Evolutionary conservation across 2,329 filamentous ascomycete species (phyloP).

Genomic region (Tolypocladium inflatum): DNA sequence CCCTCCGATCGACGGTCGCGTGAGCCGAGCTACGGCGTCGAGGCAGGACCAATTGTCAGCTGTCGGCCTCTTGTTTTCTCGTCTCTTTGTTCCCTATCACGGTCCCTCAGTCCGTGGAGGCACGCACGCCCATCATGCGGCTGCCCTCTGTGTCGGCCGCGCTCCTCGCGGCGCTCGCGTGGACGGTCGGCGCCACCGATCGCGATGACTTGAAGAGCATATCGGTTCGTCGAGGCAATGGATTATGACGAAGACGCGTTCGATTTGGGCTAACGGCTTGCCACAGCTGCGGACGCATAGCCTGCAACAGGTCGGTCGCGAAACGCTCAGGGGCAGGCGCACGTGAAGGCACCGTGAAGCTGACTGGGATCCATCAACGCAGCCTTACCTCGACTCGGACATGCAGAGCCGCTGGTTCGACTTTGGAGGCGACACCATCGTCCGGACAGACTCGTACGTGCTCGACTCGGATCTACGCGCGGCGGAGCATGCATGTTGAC

Average conservation of each 20-base stretch:
- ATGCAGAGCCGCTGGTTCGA: constrained; percentile 99
- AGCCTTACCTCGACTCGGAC: constrained; percentile 96
- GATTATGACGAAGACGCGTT: not conserved
- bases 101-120: not conserved
- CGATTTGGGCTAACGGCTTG: constrained; percentile 1
- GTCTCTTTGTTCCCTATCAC: not conserved
- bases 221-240: constrained; percentile 26
- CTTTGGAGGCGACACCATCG: constrained; percentile 90
- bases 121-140: constrained; percentile 30
- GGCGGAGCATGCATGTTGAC: not conserved
- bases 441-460: constrained; percentile 59
- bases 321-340: not conserved
- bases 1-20: not conserved
- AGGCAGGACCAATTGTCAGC: not conserved
- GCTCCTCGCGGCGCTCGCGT: constrained; percentile 40
- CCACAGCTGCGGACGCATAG: constrained; percentile 77
- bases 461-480: not conserved
- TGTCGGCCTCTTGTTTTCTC: not conserved
- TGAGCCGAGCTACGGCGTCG: not conserved
- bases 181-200: constrained; percentile 38
- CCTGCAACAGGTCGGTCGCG: constrained; percentile 58
- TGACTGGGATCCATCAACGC: constrained; percentile 7
- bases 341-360: constrained; percentile 1
- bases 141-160: constrained; percentile 35
- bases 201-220: constrained; percentile 44